Base-by-base conservation (phyloP, 768 basidiomycete genomes). In the Boletus subcaerulescens region DNA sequence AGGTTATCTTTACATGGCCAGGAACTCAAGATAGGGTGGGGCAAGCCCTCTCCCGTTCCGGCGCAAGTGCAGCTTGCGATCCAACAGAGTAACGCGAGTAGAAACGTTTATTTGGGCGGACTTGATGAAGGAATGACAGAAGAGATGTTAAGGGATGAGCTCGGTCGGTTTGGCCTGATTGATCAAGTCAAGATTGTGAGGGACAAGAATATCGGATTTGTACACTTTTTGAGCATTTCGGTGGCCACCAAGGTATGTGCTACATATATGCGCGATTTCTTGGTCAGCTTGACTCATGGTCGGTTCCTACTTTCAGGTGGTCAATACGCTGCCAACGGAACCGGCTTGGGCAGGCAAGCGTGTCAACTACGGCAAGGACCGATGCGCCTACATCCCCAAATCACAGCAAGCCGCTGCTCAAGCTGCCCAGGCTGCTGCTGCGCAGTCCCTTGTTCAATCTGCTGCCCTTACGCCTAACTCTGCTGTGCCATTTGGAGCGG, bases 111-210 rank as follows among this genome's bases (percentile, higher is more conserved):
- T 67, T 80, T 99, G 17, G 97, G 97, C 41, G 93, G 93, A 17
- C 76, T 99, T 39, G 94, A 96, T 40, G 92, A 95, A 73, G 78
- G 75, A 48, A 84, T 86, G 77, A 96, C 92, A 1, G 97, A 98
- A 76, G 91, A 95, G 73, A 85, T 85, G 73, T 76, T 99, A 32
- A 76, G 96, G 33, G 94, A 98, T 58, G 94, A 98, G 67, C 77
- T 98, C 22, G 87, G 87, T 64, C 81, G 89, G 41, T 99, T 96
- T 66, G 97, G 97, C 20, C 78, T 96, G 29, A 98, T 99, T 64
- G 97, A 99, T 73, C 96, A 98, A 71, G 95, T 99, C 70, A 99
- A 99, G 82, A 98, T 99, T 67, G 97, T 98, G 48, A 77, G 96
- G 57, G 97, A 99, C 77, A 98, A 98, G 81, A 97, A 97, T 66